A percentile compares a stretch with the other conserved stretches of the same genome.
These are phyloP conservation scores for Colletotrichum zoysiae DNA, from an alignment of 2,329 filamentous ascomycete genomes.

Conservation along the genomic window DNA sequence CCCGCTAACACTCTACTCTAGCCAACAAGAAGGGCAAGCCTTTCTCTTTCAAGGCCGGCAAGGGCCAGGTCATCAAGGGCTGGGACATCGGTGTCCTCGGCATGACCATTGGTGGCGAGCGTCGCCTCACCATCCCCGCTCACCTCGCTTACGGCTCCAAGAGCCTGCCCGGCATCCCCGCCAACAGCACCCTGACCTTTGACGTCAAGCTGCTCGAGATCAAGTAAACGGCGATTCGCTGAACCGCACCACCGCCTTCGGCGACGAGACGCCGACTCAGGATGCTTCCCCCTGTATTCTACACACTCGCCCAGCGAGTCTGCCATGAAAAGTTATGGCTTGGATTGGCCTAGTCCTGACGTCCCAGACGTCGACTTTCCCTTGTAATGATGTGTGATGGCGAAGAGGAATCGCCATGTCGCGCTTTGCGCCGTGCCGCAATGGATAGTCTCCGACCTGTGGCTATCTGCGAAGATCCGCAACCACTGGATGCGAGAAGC, in stretches of 20 bases:
- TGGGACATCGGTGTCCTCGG: conserved; percentile 96
- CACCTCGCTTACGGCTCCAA: conserved; percentile 91
- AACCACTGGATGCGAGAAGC: conserved; percentile 52
- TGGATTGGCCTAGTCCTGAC: conserved; percentile 18
- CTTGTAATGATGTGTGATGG: conserved; percentile 43
- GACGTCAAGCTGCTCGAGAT: conserved; percentile 89
- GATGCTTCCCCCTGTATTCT: conserved; percentile 35
- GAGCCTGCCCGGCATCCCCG: conserved; percentile 84
- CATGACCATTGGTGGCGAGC: conserved; percentile 94
- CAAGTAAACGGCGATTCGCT: conserved; percentile 68
- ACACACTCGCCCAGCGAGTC: conserved; percentile 29
- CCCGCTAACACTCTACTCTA: conserved; percentile 51
- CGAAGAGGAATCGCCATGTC: conserved; percentile 39
- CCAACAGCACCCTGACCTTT: conserved; percentile 91
- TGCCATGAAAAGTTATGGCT: conserved; percentile 26
- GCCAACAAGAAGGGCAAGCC: conserved; percentile 99
- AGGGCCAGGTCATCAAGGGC: conserved; percentile 97
- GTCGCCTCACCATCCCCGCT: conserved; percentile 89
- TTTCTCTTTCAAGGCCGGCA: conserved; percentile 94
- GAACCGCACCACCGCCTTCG: conserved; percentile 15
- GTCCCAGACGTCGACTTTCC: conserved; percentile 33
- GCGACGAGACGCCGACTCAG: conserved; percentile 33
- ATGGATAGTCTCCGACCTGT: conserved; percentile 62
- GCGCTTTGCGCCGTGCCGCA: conserved; percentile 52
- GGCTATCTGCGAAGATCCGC: conserved; percentile 58